Percentiles rank a stretch among this genome's conserved stretches.
These are phyloP conservation scores for Chalciporus piperatus DNA, from an alignment of 768 basidiomycete species.

Conservation along the genomic window DNA sequence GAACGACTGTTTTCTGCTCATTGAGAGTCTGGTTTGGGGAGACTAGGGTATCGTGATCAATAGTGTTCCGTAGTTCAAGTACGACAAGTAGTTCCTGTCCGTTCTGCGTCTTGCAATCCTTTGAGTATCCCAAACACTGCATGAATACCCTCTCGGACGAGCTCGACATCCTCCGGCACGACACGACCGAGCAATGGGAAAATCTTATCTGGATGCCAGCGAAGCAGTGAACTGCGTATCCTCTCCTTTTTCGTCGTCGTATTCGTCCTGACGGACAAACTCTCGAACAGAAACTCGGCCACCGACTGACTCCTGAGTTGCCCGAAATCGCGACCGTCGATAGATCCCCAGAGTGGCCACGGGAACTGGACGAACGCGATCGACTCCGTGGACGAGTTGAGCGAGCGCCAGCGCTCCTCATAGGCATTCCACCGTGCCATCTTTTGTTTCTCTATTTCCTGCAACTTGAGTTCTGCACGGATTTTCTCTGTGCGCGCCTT, in stretches of 20 bases:
- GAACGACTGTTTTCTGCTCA: too few relatives aligned
- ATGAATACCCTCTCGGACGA: constrained; percentile 46
- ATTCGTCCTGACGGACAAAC: constrained; percentile 41
- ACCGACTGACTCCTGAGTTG: constrained; percentile 41
- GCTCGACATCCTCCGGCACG: constrained; percentile 41
- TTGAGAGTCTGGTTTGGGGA: too few relatives aligned
- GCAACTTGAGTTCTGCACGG: constrained; percentile 43
- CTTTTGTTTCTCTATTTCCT: constrained; percentile 40
- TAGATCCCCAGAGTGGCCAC: constrained; percentile 48
- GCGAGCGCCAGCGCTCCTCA: constrained; percentile 47
- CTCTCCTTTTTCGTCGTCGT: constrained; percentile 47
- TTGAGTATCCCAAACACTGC: constrained; percentile 39
- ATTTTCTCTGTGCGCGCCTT: constrained; percentile 47
- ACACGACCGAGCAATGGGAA: constrained; percentile 42
- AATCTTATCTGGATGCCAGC: constrained; percentile 71
- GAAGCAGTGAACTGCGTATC: constrained; percentile 56
- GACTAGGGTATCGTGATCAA: too few relatives aligned
- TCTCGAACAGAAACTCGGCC: constrained; percentile 49
- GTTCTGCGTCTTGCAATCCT: constrained; percentile 33
- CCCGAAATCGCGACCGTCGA: constrained; percentile 18
- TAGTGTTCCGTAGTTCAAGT: too few relatives aligned
- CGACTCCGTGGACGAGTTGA: constrained; percentile 30
- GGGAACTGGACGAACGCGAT: constrained; percentile 55
- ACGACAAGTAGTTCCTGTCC: constrained; percentile 5
- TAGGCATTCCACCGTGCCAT: constrained; percentile 50